Evolutionary conservation across 2,329 filamentous ascomycete genomes (phyloP).

Genomic region (Cytospora piceae): DNA sequence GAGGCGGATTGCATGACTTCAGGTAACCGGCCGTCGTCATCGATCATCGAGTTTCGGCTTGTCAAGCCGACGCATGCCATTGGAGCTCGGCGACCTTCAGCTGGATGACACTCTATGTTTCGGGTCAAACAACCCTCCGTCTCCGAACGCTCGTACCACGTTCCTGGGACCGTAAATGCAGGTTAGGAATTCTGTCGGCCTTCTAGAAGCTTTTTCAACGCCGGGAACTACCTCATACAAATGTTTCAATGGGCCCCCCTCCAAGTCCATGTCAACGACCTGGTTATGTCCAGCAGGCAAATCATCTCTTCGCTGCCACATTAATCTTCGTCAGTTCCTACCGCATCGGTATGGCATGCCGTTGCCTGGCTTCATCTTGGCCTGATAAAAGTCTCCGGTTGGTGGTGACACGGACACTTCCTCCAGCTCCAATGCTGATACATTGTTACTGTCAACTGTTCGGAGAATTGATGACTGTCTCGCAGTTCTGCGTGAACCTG

Average conservation of each 20-base stretch:
- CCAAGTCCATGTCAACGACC: too few relatives aligned
- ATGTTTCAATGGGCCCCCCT: background rate
- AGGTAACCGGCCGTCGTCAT: background rate
- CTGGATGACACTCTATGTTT: background rate
- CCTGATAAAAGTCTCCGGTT: too few relatives aligned
- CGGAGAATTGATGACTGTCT: too few relatives aligned
- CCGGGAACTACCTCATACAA: background rate
- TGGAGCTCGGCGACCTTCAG: background rate
- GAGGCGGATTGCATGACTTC: background rate
- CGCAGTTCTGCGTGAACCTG: too few relatives aligned
- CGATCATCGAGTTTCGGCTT: background rate
- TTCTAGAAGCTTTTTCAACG: background rate
- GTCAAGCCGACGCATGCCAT: background rate
- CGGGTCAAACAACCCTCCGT: slow-evolving; percentile 3
- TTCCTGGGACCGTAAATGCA: background rate
- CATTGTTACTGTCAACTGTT: too few relatives aligned
- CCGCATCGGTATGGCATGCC: too few relatives aligned
- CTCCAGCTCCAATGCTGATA: too few relatives aligned
- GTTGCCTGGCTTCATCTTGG: too few relatives aligned
- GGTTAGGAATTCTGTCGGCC: background rate
- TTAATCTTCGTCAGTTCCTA: too few relatives aligned
- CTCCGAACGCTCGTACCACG: background rate
- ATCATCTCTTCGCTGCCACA: too few relatives aligned
- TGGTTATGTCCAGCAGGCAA: too few relatives aligned
- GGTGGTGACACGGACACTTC: too few relatives aligned